Conservation (phyloP, 257 asterid genomes). For the Penstemon newberryi region DNA sequence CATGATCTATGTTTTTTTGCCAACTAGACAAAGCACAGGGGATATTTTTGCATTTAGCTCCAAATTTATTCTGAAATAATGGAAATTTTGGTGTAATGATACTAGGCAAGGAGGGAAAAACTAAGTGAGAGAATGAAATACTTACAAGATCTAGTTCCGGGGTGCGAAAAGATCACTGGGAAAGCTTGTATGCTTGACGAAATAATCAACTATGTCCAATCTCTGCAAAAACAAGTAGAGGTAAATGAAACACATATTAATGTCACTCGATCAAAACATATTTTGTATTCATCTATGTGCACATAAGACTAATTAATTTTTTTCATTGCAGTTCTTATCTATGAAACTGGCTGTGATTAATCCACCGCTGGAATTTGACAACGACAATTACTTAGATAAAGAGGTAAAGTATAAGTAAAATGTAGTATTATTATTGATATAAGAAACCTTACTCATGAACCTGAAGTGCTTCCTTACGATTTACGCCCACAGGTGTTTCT, state of each 20-base stretch:
- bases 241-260: conserved; percentile 25
- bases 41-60: no score
- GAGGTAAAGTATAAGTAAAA: conserved; percentile 48
- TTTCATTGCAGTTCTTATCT: conserved; percentile 68
- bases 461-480: neutral
- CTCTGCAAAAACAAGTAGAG: conserved; percentile 97
- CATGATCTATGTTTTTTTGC: no score
- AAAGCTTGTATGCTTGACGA: conserved; percentile 97
- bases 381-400: conserved; percentile 49
- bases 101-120: conserved; percentile 87
- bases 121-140: conserved; percentile 91
- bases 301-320: neutral
- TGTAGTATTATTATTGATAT: neutral
- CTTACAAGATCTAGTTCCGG: conserved; percentile 88
- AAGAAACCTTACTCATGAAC: neutral
- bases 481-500: conserved; percentile 47
- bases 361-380: conserved; percentile 64
- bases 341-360: conserved; percentile 83
- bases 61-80: conserved; percentile 9
- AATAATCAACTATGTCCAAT: conserved; percentile 89
- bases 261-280: neutral
- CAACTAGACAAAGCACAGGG: no score
- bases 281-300: neutral
- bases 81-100: neutral
- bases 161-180: conserved; percentile 87